phyloP scores from a whole-genome alignment of 1,284 basidiomycete genomes.

The Mycena sp. region DNA sequence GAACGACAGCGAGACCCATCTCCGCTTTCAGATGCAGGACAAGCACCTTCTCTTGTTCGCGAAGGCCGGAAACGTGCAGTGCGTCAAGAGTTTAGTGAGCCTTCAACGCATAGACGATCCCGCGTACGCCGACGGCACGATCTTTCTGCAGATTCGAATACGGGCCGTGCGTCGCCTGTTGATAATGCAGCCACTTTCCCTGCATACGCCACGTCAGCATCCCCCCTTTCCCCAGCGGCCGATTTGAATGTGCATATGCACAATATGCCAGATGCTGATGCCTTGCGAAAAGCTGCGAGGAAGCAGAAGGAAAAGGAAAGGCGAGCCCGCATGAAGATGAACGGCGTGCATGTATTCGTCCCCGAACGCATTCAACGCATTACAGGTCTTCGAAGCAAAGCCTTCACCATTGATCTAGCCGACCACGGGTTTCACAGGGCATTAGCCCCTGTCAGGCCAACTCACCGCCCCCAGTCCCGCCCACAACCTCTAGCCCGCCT shows the following conservation, averaged over 20 bases:
- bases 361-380: constrained; percentile 13
- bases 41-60: constrained; percentile 42
- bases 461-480: constrained; percentile 23
- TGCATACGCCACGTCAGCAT: not conserved
- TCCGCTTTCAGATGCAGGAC: not conserved
- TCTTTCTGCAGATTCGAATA: not conserved
- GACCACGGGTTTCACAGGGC: constrained; percentile 49
- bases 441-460: constrained; percentile 46
- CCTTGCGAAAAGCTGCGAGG: constrained; percentile 9
- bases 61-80: not conserved
- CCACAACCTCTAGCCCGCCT: constrained; percentile 12
- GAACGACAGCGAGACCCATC: constrained; percentile 6
- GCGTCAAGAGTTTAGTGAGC: too few species aligned
- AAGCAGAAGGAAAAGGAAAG: constrained; percentile 24
- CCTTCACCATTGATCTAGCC: constrained; percentile 8
- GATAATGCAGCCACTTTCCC: not conserved
- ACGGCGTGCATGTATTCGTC: constrained; percentile 13
- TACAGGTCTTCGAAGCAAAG: constrained; percentile 13
- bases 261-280: constrained; percentile 1
- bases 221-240: not conserved
- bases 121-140: not conserved
- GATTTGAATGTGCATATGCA: not conserved
- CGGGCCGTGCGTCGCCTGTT: not conserved
- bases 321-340: constrained; percentile 9
- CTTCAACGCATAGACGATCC: not conserved